These are phyloP conservation scores for Puccinia polysora DNA, from an alignment of 1,284 basidiomycete genomes.

Conservation along the genomic window DNA sequence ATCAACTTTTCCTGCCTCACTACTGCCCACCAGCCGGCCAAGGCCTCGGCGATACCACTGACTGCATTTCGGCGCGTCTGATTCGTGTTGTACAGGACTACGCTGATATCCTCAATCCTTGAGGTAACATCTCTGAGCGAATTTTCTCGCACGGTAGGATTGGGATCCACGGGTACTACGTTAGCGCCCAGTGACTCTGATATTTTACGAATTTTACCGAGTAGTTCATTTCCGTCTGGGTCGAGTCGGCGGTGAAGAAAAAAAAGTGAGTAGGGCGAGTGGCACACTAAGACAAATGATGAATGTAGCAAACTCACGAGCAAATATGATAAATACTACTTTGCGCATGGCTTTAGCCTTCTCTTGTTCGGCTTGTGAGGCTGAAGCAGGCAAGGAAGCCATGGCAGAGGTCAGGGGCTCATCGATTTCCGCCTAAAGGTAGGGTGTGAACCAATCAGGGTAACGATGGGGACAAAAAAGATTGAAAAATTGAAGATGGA, in stretches of 20 bases:
- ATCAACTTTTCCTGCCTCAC: constrained; percentile 93
- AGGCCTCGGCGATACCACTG: constrained; percentile 74
- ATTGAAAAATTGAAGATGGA: not conserved
- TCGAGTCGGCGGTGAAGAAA: not conserved
- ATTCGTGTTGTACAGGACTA: constrained; percentile 85
- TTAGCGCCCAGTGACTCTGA: constrained; percentile 96
- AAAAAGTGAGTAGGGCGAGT: not conserved
- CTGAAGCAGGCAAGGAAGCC: constrained; percentile 47
- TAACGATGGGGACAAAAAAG: not conserved
- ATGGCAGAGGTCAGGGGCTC: constrained; percentile 84
- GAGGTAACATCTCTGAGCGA: constrained; percentile 80
- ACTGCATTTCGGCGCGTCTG: constrained; percentile 78
- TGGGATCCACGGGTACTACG: constrained; percentile 90
- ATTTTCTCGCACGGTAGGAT: constrained; percentile 83
- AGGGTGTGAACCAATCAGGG: not conserved
- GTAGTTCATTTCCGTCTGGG: constrained; percentile 72
- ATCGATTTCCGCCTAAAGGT: constrained; percentile 65
- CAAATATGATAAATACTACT: constrained; percentile 99
- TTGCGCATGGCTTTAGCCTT: constrained; percentile 63
- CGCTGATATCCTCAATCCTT: constrained; percentile 87
- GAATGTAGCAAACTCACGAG: constrained; percentile 55
- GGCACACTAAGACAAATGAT: not conserved
- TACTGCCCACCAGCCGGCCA: constrained; percentile 88
- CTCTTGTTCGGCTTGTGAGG: constrained; percentile 59
- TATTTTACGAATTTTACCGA: constrained; percentile 96